Percentiles rank a stretch among this genome's conserved stretches.
These are phyloP conservation scores for Pseudomonodictys pantanalensis DNA, from an alignment of 495 filamentous ascomycete species.

Conservation along the genomic window DNA sequence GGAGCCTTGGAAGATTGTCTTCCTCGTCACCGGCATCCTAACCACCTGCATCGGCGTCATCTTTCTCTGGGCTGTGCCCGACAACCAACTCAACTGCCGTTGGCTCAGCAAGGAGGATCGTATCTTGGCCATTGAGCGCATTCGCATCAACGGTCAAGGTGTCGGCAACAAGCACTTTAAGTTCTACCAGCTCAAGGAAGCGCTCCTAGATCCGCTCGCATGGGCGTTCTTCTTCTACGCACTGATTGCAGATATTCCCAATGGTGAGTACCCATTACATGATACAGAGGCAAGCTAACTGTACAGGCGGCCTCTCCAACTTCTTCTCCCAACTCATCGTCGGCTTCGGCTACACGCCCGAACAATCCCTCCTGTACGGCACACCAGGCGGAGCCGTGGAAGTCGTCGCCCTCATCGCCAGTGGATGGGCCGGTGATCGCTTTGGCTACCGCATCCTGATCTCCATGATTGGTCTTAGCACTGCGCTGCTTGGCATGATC, in stretches of 20 bases:
- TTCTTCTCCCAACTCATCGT: constrained; percentile 69
- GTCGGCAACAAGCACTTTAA: constrained; percentile 45
- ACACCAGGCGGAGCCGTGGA: constrained; percentile 66
- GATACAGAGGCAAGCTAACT: neutral
- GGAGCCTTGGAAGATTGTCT: constrained; percentile 66
- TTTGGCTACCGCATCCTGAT: constrained; percentile 55
- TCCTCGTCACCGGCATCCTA: constrained; percentile 62
- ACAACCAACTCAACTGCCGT: constrained; percentile 66
- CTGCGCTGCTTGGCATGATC: constrained; percentile 56
- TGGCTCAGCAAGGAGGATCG: constrained; percentile 65
- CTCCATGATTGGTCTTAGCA: constrained; percentile 42
- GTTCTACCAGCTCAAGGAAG: constrained; percentile 42
- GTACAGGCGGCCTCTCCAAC: constrained; percentile 59
- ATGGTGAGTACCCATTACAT: constrained; percentile 37
- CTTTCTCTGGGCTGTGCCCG: constrained; percentile 64
- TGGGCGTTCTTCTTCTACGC: constrained; percentile 66
- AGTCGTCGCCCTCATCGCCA: constrained; percentile 57
- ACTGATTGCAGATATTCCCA: constrained; percentile 61
- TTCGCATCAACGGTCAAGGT: constrained; percentile 41
- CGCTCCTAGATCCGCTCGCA: constrained; percentile 40
- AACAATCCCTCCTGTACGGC: constrained; percentile 64
- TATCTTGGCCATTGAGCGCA: constrained; percentile 42
- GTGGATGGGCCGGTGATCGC: constrained; percentile 59
- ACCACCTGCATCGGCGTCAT: constrained; percentile 56
- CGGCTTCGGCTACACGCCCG: constrained; percentile 55